Evolutionary conservation across 352 stramenopile species (phyloP).

Genomic region (Pythium aristosporum): DNA sequence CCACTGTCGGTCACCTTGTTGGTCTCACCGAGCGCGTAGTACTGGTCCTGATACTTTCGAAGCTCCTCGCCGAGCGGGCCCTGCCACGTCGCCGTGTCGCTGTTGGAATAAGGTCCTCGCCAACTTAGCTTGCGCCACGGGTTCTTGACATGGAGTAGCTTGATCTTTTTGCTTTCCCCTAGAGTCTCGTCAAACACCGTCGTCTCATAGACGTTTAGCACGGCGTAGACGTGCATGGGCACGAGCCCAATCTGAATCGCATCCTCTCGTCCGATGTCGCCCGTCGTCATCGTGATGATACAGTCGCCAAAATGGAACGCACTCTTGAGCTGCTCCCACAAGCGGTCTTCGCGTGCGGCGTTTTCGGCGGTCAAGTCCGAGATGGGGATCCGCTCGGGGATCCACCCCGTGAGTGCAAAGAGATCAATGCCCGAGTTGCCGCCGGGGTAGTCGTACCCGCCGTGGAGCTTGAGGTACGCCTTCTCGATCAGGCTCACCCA

Average conservation of each 20-base stretch:
- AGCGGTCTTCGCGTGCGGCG: constrained; percentile 33
- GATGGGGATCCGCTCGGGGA: constrained; percentile 92
- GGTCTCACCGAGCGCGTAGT: constrained; percentile 33
- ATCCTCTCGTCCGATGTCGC: constrained; percentile 65
- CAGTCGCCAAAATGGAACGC: constrained; percentile 96
- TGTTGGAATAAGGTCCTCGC: constrained; percentile 82
- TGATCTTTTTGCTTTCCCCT: constrained; percentile 41
- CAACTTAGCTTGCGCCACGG: constrained; percentile 91
- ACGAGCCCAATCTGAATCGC: constrained; percentile 91
- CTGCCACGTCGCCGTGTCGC: constrained; percentile 56
- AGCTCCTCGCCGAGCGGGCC: constrained; percentile 58
- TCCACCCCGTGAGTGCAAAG: constrained; percentile 98
- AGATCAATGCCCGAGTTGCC: constrained; percentile 97
- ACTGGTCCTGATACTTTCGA: constrained; percentile 50
- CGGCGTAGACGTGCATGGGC: constrained; percentile 95
- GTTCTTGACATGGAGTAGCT: constrained; percentile 95
- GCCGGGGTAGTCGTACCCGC: constrained; percentile 97
- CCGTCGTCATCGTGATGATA: constrained; percentile 96
- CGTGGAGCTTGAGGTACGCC: constrained; percentile 97
- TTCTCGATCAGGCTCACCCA: constrained; percentile 98
- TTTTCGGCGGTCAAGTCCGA: constrained; percentile 35
- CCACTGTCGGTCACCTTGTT: constrained; percentile 5
- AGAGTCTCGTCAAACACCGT: constrained; percentile 13
- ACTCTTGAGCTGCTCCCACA: constrained; percentile 92
- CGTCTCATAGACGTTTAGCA: constrained; percentile 92